A percentile compares a stretch with the other conserved stretches of the same genome.
Evolutionary conservation across 495 filamentous ascomycete genomes (phyloP).

Genomic region (Hypoxylon subgilvum): DNA sequence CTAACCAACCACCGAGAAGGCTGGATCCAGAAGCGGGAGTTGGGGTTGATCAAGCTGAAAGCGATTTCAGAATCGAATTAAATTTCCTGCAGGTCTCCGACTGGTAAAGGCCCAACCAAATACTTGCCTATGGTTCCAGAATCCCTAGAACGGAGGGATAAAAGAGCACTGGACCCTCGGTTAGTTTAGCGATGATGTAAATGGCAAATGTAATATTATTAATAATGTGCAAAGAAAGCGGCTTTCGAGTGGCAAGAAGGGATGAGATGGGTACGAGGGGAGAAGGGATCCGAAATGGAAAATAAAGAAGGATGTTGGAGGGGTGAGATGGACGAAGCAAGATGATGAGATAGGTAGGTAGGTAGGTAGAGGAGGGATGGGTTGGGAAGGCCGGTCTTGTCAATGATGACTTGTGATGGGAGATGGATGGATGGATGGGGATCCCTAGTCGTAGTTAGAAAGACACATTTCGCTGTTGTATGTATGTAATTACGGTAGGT

Average conservation of each 20-base stretch:
- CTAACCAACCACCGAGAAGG: conserved; percentile 41
- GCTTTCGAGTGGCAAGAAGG: conserved; percentile 22
- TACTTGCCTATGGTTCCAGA: conserved; percentile 13
- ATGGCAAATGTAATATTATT: conserved; percentile 1
- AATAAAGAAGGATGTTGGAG: conserved; percentile 24
- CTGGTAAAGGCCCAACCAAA: conserved; percentile 21
- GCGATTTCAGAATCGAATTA: conserved; percentile 24
- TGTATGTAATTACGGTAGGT: too few relatives aligned
- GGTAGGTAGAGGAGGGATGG: conserved; percentile 19
- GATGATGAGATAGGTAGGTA: conserved; percentile 41
- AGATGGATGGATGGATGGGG: conserved; percentile 34
- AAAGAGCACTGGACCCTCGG: conserved; percentile 4
- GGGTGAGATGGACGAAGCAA: conserved; percentile 40
- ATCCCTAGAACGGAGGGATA: conserved; percentile 1
- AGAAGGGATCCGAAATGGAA: conserved; percentile 9
- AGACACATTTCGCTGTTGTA: conserved; percentile 16
- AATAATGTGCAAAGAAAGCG: conserved; percentile 20
- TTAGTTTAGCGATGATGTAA: conserved; percentile 13
- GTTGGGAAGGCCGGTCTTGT: conserved; percentile 37
- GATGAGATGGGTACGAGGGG: conserved; percentile 21
- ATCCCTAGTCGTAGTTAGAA: conserved; percentile 33
- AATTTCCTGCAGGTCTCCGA: conserved; percentile 29
- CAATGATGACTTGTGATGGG: conserved; percentile 36
- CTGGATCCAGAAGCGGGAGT: conserved; percentile 41
- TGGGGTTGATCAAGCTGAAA: conserved; percentile 42